A percentile compares a stretch with the other conserved stretches of the same genome.
Evolutionary conservation across 345 rosid species (phyloP).

Genomic region (Ceriops decandra): DNA sequence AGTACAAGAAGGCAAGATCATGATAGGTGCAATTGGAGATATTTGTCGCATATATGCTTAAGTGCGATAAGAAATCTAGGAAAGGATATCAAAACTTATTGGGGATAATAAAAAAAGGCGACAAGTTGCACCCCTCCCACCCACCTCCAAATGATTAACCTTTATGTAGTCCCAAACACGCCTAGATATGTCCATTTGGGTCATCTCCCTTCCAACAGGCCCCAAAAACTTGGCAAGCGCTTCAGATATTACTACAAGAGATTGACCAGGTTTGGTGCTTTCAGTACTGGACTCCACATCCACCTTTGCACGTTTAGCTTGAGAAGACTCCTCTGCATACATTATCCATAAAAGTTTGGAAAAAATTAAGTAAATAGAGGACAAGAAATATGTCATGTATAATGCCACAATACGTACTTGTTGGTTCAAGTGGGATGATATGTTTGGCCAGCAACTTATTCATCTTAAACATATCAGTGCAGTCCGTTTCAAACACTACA

Average conservation of each 20-base stretch:
- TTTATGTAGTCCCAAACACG: conserved; percentile 38
- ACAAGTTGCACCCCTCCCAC: background rate
- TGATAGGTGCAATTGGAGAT: no score
- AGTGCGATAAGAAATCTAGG: no score
- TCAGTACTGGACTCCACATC: conserved; percentile 43
- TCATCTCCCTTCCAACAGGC: conserved; percentile 32
- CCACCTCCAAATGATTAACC: conserved; percentile 32
- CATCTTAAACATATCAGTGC: conserved; percentile 99
- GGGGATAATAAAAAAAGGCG: background rate
- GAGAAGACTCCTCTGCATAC: conserved; percentile 68
- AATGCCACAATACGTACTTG: conserved; percentile 45
- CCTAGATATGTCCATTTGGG: conserved; percentile 21
- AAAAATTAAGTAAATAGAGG: conserved; percentile 9
- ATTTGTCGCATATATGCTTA: no score
- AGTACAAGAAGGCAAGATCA: no score
- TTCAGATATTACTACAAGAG: conserved; percentile 32
- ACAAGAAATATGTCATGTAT: background rate
- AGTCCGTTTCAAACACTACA: conserved; percentile 86
- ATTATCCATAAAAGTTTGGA: conserved; percentile 1
- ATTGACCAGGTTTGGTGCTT: conserved; percentile 19
- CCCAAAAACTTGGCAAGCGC: conserved; percentile 37
- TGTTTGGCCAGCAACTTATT: conserved; percentile 91
- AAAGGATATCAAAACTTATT: background rate
- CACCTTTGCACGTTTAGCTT: conserved; percentile 64
- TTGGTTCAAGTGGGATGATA: conserved; percentile 76